These are phyloP conservation scores for Aureobasidium sp. DNA, from an alignment of 2,329 filamentous ascomycete genomes.

Conservation along the genomic window DNA sequence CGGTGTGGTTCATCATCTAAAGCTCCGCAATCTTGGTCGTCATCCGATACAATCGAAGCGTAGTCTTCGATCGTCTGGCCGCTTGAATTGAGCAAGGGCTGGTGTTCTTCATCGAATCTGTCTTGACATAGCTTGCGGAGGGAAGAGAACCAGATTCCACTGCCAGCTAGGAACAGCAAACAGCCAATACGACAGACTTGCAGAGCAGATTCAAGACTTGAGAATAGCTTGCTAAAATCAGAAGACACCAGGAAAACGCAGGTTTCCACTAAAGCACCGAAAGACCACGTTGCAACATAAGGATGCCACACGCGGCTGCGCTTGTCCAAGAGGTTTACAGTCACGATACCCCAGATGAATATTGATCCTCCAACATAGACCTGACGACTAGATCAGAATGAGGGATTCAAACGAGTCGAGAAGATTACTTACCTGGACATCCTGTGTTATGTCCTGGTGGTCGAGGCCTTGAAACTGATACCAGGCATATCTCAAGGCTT, in stretches of 20 bases:
- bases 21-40: conserved; percentile 21
- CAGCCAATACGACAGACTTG: conserved; percentile 19
- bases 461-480: background rate
- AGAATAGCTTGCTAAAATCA: conserved; percentile 7
- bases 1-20: conserved; percentile 51
- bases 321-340: background rate
- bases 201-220: conserved; percentile 16
- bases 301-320: conserved; percentile 24
- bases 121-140: background rate
- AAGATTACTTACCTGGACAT: background rate
- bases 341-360: conserved; percentile 6
- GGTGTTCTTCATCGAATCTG: conserved; percentile 1
- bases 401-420: background rate
- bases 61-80: conserved; percentile 18
- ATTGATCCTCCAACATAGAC: conserved; percentile 10
- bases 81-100: conserved; percentile 15
- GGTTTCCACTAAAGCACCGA: conserved; percentile 23
- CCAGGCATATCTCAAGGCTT: conserved; percentile 1
- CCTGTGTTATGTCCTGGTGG: conserved; percentile 3
- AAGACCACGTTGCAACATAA: conserved; percentile 24
- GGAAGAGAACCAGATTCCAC: background rate
- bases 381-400: background rate
- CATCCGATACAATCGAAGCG: conserved; percentile 15
- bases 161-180: conserved; percentile 18
- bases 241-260: conserved; percentile 20